A percentile compares a stretch with the other conserved stretches of the same genome.
These are phyloP conservation scores for Kluyveromyces starmeri DNA, from an alignment of 805 yeast genomes.

Conservation along the genomic window DNA sequence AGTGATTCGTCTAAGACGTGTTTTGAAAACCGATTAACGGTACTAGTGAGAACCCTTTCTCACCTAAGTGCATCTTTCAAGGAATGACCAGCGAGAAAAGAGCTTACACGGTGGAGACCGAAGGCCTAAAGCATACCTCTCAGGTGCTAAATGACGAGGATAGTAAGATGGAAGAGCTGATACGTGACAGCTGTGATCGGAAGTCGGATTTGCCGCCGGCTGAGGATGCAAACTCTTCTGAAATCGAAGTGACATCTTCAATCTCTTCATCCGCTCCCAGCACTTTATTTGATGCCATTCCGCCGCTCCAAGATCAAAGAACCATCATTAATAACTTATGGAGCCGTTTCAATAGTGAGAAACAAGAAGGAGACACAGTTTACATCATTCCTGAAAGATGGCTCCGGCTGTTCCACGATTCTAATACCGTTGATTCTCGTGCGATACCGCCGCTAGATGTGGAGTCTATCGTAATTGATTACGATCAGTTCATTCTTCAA, in stretches of 20 bases:
- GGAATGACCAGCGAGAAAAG: conserved; percentile 1
- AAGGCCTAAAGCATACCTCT: no score
- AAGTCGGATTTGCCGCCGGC: not conserved
- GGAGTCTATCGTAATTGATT: conserved; percentile 34
- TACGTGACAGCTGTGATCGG: no score
- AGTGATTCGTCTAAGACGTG: no score
- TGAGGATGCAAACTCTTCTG: not conserved
- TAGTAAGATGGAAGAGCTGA: no score
- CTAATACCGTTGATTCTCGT: conserved; percentile 18
- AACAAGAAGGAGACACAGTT: conserved; percentile 40
- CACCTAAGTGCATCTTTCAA: no score
- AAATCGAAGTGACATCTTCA: no score
- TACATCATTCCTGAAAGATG: conserved; percentile 42
- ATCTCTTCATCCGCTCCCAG: not conserved
- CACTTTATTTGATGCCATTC: conserved; percentile 3
- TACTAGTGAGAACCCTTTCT: no score
- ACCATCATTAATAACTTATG: conserved; percentile 11
- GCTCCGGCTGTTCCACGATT: conserved; percentile 33
- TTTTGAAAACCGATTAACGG: no score
- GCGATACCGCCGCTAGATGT: conserved; percentile 43
- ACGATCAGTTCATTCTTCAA: conserved; percentile 34
- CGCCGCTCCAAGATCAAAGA: conserved; percentile 16
- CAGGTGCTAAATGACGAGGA: no score
- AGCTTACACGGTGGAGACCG: no score
- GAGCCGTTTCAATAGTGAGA: conserved; percentile 8